These are phyloP conservation scores for Erythrophleum ivorense DNA, from an alignment of 331 rosid species.

Conservation along the genomic window DNA sequence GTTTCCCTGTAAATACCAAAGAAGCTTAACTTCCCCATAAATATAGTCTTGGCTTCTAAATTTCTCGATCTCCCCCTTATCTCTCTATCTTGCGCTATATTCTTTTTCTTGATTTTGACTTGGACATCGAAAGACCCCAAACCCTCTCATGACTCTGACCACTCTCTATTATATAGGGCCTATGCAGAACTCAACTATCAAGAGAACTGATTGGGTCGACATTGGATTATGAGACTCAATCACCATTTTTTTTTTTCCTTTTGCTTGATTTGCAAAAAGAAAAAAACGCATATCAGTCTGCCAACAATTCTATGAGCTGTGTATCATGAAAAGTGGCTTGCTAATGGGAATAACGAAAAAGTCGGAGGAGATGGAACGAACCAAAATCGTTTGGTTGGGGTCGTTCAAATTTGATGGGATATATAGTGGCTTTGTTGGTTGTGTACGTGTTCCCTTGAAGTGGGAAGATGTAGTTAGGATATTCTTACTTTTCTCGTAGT, in stretches of 20 bases:
- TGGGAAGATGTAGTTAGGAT: background rate
- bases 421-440: background rate
- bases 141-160: background rate
- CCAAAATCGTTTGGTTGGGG: conserved; percentile 3
- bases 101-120: too few relatives aligned
- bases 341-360: background rate
- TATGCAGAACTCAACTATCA: background rate
- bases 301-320: background rate
- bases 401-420: conserved; percentile 20
- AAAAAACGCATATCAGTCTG: too few relatives aligned
- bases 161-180: too few relatives aligned
- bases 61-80: too few relatives aligned
- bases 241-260: too few relatives aligned
- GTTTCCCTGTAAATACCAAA: too few relatives aligned
- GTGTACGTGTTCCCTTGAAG: background rate
- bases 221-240: background rate
- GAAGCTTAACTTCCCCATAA: too few relatives aligned
- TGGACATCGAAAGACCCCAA: too few relatives aligned
- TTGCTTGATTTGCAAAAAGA: too few relatives aligned
- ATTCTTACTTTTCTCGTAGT: background rate
- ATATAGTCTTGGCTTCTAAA: too few relatives aligned
- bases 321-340: background rate
- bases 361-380: background rate
- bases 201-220: background rate
- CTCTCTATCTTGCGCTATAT: too few relatives aligned